Evolutionary conservation across 108 stramenopile genomes (phyloP).

Genomic region (Nannochloropsis oceanica): DNA sequence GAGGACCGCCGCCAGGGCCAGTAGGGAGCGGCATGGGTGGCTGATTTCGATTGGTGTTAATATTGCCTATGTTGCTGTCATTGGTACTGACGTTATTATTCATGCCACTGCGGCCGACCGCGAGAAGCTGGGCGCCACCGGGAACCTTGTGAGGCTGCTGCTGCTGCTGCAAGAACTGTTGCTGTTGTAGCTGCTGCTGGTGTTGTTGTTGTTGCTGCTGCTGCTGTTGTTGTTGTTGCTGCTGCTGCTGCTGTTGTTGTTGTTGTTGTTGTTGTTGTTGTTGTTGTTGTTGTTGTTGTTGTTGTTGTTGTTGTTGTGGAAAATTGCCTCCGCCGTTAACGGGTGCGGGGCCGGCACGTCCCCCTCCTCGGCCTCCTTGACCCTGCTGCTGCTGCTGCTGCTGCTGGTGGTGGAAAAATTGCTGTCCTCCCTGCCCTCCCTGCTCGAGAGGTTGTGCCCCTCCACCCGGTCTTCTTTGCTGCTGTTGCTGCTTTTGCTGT

Average conservation of each 20-base stretch:
- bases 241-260: slow-evolving; percentile 17
- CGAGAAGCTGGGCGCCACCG: neutral
- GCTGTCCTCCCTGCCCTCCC: neutral
- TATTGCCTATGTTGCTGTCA: slow-evolving; percentile 37
- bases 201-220: slow-evolving; percentile 24
- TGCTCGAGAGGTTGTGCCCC: neutral
- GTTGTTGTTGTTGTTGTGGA: no score
- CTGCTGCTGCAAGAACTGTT: slow-evolving; percentile 11
- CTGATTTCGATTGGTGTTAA: no score
- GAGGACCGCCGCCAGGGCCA: slow-evolving; percentile 4
- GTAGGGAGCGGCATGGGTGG: neutral
- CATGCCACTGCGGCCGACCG: neutral
- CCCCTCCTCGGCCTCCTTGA: neutral
- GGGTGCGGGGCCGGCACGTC: neutral
- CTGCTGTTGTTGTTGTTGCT: slow-evolving; percentile 35
- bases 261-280: slow-evolving; percentile 20
- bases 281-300: slow-evolving; percentile 33
- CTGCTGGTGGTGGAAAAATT: neutral
- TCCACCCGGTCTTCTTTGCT: neutral
- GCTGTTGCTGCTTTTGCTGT: neutral
- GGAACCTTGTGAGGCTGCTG: neutral
- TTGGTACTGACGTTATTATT: slow-evolving; percentile 10
- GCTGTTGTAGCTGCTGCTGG: slow-evolving; percentile 30
- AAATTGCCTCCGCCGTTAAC: neutral
- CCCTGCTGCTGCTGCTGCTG: slow-evolving; percentile 27